These are phyloP conservation scores for Porodaedalea pini DNA, from an alignment of 1,284 basidiomycete genomes.

Conservation along the genomic window DNA sequence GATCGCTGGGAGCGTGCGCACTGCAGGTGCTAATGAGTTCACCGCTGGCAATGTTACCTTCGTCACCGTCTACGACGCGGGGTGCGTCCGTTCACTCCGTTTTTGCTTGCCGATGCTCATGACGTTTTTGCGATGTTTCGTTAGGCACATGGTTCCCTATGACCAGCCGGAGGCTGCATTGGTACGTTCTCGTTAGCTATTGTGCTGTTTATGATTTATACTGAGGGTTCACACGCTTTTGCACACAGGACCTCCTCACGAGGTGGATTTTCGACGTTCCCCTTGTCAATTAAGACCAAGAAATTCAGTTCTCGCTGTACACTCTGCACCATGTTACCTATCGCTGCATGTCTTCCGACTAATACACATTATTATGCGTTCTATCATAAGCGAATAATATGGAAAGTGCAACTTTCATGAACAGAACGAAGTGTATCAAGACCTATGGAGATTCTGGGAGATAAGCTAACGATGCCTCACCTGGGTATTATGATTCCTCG, in stretches of 20 bases:
- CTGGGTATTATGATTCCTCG: not conserved
- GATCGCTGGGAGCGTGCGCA: slow-evolving; percentile 55
- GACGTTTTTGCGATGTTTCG: slow-evolving; percentile 5
- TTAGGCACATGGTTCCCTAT: slow-evolving; percentile 80
- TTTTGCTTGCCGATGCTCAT: not conserved
- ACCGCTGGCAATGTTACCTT: slow-evolving; percentile 76
- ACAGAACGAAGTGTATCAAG: too few species aligned
- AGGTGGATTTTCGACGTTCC: slow-evolving; percentile 50
- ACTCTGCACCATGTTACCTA: too few species aligned
- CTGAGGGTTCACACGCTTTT: not conserved
- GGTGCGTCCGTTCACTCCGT: slow-evolving; percentile 41
- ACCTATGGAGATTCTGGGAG: too few species aligned
- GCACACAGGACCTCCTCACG: slow-evolving; percentile 43
- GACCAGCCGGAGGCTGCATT: slow-evolving; percentile 78
- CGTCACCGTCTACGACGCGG: slow-evolving; percentile 68
- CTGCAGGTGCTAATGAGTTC: slow-evolving; percentile 55
- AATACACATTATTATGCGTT: too few species aligned
- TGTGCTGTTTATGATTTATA: not conserved
- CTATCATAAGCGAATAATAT: not conserved
- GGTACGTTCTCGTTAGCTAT: slow-evolving; percentile 25
- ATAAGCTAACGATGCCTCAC: not conserved
- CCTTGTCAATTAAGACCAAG: slow-evolving; percentile 22
- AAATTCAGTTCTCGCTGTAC: too few species aligned
- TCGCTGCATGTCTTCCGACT: too few species aligned
- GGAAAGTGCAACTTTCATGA: not conserved